A percentile compares a stretch with the other conserved stretches of the same genome.
phyloP scores from a whole-genome alignment of 768 basidiomycete species.

The Termitomyces sp. region DNA sequence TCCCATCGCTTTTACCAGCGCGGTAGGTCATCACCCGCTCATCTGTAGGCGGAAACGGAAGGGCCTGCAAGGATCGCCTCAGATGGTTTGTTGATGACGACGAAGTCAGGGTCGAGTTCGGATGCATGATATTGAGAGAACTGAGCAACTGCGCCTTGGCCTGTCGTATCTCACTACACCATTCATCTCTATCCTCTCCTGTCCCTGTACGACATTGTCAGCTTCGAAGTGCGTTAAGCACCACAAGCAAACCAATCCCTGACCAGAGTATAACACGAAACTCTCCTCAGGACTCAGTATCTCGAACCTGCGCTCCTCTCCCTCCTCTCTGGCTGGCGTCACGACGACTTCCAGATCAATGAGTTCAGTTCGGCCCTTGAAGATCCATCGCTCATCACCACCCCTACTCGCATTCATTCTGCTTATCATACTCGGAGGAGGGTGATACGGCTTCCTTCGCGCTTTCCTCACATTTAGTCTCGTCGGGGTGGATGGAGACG shows the following conservation, averaged over 20 bases:
- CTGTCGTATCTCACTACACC: conserved; percentile 61
- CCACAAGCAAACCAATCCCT: conserved; percentile 10
- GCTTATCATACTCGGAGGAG: conserved; percentile 26
- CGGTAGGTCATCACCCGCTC: conserved; percentile 29
- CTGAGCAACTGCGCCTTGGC: conserved; percentile 69
- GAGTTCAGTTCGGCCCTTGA: conserved; percentile 61
- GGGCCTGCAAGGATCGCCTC: conserved; percentile 64
- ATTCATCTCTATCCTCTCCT: conserved; percentile 54
- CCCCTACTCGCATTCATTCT: conserved; percentile 34
- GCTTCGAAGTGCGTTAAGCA: not conserved
- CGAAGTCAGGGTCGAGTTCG: conserved; percentile 77
- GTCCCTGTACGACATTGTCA: conserved; percentile 29
- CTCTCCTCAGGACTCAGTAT: conserved; percentile 72
- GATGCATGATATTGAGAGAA: conserved; percentile 64
- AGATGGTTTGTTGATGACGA: conserved; percentile 73
- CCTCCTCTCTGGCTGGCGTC: conserved; percentile 33
- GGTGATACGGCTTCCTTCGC: conserved; percentile 18
- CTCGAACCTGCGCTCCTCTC: conserved; percentile 60
- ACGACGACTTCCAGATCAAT: conserved; percentile 77
- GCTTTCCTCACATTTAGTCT: conserved; percentile 9
- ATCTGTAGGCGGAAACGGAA: conserved; percentile 60
- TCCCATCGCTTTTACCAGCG: conserved; percentile 11
- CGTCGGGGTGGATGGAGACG: conserved; percentile 15
- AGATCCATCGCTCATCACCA: conserved; percentile 65
- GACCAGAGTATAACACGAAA: conserved; percentile 70